These are phyloP conservation scores for Trichoderma sp. DNA, from an alignment of 2,329 filamentous ascomycete species.

Conservation along the genomic window DNA sequence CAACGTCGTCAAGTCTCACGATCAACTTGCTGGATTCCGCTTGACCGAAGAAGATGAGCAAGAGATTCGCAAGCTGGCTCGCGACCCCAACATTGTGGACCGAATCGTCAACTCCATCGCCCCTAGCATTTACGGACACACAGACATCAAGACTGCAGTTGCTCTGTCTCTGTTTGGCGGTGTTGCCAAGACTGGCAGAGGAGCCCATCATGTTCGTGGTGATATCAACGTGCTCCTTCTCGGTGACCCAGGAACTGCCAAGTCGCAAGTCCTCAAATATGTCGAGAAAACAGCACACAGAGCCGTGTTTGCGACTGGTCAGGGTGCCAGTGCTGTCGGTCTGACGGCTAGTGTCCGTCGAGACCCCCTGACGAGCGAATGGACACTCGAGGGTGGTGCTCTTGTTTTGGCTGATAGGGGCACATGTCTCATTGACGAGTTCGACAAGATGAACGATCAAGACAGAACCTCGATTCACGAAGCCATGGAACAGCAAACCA, in stretches of 20 bases:
- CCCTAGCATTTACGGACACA: slow-evolving; percentile 95
- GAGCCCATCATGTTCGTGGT: slow-evolving; percentile 85
- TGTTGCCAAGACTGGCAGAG: slow-evolving; percentile 86
- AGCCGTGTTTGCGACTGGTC: slow-evolving; percentile 95
- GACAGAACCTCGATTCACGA: slow-evolving; percentile 98
- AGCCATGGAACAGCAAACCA: slow-evolving; percentile 99
- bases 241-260: slow-evolving; percentile 95
- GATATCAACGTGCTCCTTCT: slow-evolving; percentile 97
- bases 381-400: slow-evolving; percentile 95
- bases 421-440: slow-evolving; percentile 95
- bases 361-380: slow-evolving; percentile 92
- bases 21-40: slow-evolving; percentile 94
- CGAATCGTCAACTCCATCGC: slow-evolving; percentile 92
- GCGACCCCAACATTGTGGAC: slow-evolving; percentile 87
- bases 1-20: slow-evolving; percentile 93
- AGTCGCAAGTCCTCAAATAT: slow-evolving; percentile 96
- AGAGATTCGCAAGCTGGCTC: slow-evolving; percentile 80
- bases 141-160: slow-evolving; percentile 94
- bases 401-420: slow-evolving; percentile 92
- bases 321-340: slow-evolving; percentile 96
- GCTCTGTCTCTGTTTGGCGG: slow-evolving; percentile 93
- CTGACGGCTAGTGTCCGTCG: slow-evolving; percentile 93
- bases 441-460: slow-evolving; percentile 99
- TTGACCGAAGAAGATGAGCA: slow-evolving; percentile 94
- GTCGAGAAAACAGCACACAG: slow-evolving; percentile 96